Base-by-base conservation (phyloP, 768 basidiomycete species). In the Gyrodon lividus region DNA sequence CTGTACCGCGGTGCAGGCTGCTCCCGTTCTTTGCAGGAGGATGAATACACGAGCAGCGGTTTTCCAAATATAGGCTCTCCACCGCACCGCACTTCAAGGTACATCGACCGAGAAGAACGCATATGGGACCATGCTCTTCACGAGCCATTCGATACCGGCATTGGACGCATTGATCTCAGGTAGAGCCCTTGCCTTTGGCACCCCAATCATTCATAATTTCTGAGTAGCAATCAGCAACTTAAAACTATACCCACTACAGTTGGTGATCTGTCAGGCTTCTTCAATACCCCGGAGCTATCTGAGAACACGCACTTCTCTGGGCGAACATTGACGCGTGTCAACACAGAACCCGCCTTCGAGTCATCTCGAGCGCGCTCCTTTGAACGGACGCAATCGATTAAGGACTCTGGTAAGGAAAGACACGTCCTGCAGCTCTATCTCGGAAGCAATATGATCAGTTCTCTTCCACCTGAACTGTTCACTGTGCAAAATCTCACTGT, bases 401-500 rank as follows among this genome's bases (percentile, higher is more conserved):
- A 58, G 37, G 65, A 67, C 45, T 52, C 56, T 31, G 74, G 76
- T 1, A 66, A 75, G 34, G 72, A 77, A 8, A 72, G 73, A 59
- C 72, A 80, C 43, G 71, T 80, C 31, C 70, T 88, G 4, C 75
- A 80, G 24, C 67, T 91, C 5, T 84, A 74, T 53, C 76, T 89
- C 0, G 76, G 73, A 16, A 60, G 68, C 5, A 88, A 89, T 59
- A 54, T 48, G 19, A 84, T 91, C 26, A 66, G 71, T 0, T 64
- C 57, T 9, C 65, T 91, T 4, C 88, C 88, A 4, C 59, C 62
- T 1, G 78, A 83, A 52, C 64, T 91, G 4, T 86, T 87, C 60
- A 65, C 63, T 2, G 63, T 89, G 34, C 65, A 77, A 2, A 77
- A 79, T 43, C 63, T 89, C 38, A 84, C 82, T 2, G 75, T 87